Evolutionary conservation across 202 grass and related monocot species (phyloP).

Genomic region (Hordeum pubiflorum): DNA sequence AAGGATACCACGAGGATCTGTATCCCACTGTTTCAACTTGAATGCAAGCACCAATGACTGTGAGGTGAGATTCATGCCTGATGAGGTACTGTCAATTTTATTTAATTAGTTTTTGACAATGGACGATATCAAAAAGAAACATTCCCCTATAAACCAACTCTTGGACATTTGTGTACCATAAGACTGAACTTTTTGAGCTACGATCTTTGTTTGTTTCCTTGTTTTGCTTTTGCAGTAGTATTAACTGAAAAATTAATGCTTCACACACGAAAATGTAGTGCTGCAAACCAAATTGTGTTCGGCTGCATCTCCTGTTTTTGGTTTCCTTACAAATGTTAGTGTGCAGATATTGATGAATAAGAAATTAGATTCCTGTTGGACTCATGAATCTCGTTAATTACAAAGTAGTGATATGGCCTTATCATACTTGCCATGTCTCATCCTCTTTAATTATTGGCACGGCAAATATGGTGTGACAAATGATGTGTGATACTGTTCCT

Average conservation of each 20-base stretch:
- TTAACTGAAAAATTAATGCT: neutral
- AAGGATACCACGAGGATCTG: constrained; percentile 31
- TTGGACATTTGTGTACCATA: neutral
- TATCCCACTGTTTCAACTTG: constrained; percentile 95
- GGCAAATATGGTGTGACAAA: neutral
- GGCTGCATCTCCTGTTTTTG: neutral
- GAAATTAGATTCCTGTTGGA: neutral
- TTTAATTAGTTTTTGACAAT: neutral
- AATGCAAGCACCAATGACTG: constrained; percentile 54
- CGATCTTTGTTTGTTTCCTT: neutral
- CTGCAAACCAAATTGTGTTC: neutral
- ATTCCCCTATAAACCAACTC: neutral
- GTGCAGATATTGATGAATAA: neutral
- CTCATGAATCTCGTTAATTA: neutral
- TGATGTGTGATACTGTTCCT: neutral
- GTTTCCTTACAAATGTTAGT: neutral
- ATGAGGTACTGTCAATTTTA: neutral
- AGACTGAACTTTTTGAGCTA: neutral
- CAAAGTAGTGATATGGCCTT: neutral
- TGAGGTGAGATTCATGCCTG: constrained; percentile 50
- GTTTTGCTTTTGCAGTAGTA: neutral
- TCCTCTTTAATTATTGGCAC: neutral
- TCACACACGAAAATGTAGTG: neutral
- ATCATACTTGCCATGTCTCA: neutral
- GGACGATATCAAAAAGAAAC: neutral